Percentiles rank a stretch among this genome's conserved stretches.
Conservation (phyloP, 768 basidiomycete species). For the Cystobasidium ongulense region DNA sequence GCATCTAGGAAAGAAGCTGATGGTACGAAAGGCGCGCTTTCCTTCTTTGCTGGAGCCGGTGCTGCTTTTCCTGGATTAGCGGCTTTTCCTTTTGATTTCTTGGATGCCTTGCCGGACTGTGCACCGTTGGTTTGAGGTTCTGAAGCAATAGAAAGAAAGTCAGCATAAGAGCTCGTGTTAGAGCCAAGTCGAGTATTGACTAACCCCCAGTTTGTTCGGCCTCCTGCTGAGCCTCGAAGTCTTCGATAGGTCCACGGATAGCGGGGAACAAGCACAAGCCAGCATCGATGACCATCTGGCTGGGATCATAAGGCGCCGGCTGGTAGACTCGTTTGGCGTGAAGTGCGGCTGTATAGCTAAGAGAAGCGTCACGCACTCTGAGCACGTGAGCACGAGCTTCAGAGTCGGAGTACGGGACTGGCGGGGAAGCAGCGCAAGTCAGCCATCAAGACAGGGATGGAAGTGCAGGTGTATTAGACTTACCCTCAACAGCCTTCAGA, state of each 20-base stretch:
- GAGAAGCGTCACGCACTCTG: conserved; percentile 46
- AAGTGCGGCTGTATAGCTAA: conserved; percentile 36
- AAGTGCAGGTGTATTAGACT: conserved; percentile 33
- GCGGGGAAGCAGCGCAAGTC: neutral
- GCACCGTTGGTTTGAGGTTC: conserved; percentile 10
- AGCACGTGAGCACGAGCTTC: conserved; percentile 47
- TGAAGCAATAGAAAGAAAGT: neutral
- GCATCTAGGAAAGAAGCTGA: conserved; percentile 21
- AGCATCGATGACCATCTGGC: conserved; percentile 33
- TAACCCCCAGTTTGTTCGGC: neutral
- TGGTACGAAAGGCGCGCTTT: conserved; percentile 20
- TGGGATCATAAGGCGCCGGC: conserved; percentile 39
- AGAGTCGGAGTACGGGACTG: conserved; percentile 48
- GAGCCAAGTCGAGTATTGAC: neutral
- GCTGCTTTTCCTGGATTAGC: conserved; percentile 31
- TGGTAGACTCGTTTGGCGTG: conserved; percentile 24
- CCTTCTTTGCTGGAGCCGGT: conserved; percentile 32
- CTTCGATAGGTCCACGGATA: conserved; percentile 10
- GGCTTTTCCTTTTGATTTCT: conserved; percentile 43
- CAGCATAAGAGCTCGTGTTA: neutral
- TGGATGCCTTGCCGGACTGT: conserved; percentile 43
- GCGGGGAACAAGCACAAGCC: conserved; percentile 35
- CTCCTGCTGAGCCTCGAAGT: neutral
- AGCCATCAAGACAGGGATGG: neutral
- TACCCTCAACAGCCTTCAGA: conserved; percentile 47